These are phyloP conservation scores for Magnusiomyces sp. DNA, from an alignment of 1,139 yeast species.

Conservation along the genomic window DNA sequence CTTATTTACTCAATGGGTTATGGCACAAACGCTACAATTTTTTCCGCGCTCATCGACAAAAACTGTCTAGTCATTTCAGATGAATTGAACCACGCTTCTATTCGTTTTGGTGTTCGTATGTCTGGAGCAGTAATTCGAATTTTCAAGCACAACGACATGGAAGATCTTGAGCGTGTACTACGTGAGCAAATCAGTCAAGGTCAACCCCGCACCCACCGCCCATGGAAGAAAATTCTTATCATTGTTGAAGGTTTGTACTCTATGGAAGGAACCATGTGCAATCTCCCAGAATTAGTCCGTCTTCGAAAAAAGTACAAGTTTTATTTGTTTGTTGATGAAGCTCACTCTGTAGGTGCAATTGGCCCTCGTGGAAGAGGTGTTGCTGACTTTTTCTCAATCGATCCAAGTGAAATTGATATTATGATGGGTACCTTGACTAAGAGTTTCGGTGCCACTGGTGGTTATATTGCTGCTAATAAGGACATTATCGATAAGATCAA, in stretches of 20 bases:
- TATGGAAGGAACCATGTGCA: constrained; percentile 95
- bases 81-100: constrained; percentile 90
- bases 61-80: constrained; percentile 89
- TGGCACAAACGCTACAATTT: constrained; percentile 90
- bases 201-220: constrained; percentile 92
- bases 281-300: constrained; percentile 68
- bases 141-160: constrained; percentile 88
- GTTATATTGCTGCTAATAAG: constrained; percentile 75
- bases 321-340: constrained; percentile 89
- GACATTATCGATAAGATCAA: constrained; percentile 65
- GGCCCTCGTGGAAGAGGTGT: constrained; percentile 93
- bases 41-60: constrained; percentile 74
- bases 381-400: constrained; percentile 82
- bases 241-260: constrained; percentile 95
- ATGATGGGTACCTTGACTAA: constrained; percentile 97
- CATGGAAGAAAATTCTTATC: constrained; percentile 90
- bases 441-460: constrained; percentile 98
- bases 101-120: constrained; percentile 87
- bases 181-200: constrained; percentile 92
- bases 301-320: constrained; percentile 81
- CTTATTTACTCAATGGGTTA: constrained; percentile 88
- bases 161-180: constrained; percentile 63
- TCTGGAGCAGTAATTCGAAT: constrained; percentile 92
- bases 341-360: constrained; percentile 96
- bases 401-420: constrained; percentile 69